Base-by-base conservation (phyloP, 2,329 filamentous ascomycete genomes). In the Whalleya microplaca region DNA sequence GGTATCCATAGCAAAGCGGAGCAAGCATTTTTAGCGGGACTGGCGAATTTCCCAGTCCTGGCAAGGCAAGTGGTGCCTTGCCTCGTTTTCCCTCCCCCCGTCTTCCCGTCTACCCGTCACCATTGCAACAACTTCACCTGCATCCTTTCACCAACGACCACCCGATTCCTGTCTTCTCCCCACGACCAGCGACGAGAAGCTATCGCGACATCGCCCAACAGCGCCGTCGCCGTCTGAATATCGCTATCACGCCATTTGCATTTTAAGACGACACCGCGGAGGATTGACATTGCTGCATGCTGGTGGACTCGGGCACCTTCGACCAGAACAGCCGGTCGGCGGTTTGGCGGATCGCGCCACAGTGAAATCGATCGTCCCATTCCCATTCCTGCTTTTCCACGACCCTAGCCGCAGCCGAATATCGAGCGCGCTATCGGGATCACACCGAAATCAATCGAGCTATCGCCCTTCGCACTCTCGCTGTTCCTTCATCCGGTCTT, bases 271-370 rank as follows among this genome's bases (percentile, higher is more conserved):
- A 58, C n/a, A 10, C 45, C 51, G 20, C 37, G 41, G 46, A 41
- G 48, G 41, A 43, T 59, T 58, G 44, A 42, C 43, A 50, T 56
- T 52, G 58, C 61, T 73, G 69, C 66, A 75, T 75, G 73, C 66
- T 68, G 70, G 66, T 68, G 66, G 64, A 65, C 64, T 68, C 62
- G 69, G 72, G 61, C 51, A 52, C 56, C 61, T 70, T 69, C 62
- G 65, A 70, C 68, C 65, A 69, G 61, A 68, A 69, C 68, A 71
- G 64, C 69, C 71, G 72, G 70, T 73, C 73, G 69, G 71, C 70
- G 66, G 67, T 70, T 69, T 72, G 68, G 69, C 71, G 73, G 71
- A 68, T 71, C 70, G 73, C 67, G 69, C 70, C 73, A 69, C 66
- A 63, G 53, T 67, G 64, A 68, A 58, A 66, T 61, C 64, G 56